These are phyloP conservation scores for Alternaria infectoria DNA, from an alignment of 2,329 filamentous ascomycete genomes.

Conservation along the genomic window DNA sequence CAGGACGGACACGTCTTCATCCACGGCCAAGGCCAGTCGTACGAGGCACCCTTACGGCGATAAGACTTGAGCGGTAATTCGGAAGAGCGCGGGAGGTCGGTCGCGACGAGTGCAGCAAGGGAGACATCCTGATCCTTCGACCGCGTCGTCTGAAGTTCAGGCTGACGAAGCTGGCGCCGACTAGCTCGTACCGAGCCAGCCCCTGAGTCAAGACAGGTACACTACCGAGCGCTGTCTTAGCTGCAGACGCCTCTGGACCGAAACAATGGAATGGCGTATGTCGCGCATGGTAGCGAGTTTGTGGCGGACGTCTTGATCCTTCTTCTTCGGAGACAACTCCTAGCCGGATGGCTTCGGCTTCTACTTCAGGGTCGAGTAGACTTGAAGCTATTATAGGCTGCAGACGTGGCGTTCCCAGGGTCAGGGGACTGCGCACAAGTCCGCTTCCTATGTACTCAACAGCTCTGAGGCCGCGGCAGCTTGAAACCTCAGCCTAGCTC, in stretches of 20 bases:
- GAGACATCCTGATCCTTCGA: not conserved
- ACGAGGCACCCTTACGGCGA: not conserved
- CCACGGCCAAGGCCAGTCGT: not conserved
- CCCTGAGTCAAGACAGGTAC: not conserved
- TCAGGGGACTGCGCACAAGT: not conserved
- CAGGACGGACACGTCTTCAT: not conserved
- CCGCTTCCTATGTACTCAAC: not conserved
- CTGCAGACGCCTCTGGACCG: not conserved
- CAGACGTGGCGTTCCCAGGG: not conserved
- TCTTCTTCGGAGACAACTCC: not conserved
- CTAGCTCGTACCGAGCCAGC: not conserved
- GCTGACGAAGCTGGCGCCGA: not conserved
- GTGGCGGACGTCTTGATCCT: not conserved
- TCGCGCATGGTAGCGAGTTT: not conserved
- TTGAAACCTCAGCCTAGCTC: not conserved
- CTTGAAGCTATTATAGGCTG: not conserved
- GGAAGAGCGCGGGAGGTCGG: not conserved
- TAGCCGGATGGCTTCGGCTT: not conserved
- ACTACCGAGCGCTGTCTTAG: not conserved
- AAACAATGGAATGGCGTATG: not conserved
- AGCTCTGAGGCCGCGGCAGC: not conserved
- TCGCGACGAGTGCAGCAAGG: not conserved
- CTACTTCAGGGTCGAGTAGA: not conserved
- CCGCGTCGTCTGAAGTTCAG: not conserved
- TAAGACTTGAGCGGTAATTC: not conserved